Evolutionary conservation across 2,329 filamentous ascomycete genomes (phyloP).

Genomic region (Neophaeococcomyces mojaviensis): DNA sequence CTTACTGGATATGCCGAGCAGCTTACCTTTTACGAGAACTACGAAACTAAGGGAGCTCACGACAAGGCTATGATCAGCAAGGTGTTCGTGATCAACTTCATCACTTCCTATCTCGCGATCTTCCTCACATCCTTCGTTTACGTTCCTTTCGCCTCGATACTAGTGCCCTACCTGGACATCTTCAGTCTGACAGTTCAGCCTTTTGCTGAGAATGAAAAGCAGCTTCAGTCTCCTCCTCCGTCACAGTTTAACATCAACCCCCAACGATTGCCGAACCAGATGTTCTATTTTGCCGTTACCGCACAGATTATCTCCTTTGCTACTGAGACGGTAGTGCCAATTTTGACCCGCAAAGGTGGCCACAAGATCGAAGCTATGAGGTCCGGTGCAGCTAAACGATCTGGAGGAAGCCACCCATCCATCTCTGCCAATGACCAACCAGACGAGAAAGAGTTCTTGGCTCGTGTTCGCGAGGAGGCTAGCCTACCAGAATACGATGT

Average conservation of each 20-base stretch:
- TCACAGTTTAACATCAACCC: conserved; percentile 75
- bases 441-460: conserved; percentile 73
- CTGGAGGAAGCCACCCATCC: conserved; percentile 44
- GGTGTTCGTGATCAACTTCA: conserved; percentile 92
- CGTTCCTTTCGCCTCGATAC: conserved; percentile 76
- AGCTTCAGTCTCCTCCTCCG: conserved; percentile 47
- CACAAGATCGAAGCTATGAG: conserved; percentile 73
- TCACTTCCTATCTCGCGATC: conserved; percentile 89
- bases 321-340: conserved; percentile 78
- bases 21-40: conserved; percentile 82
- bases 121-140: conserved; percentile 91
- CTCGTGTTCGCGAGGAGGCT: conserved; percentile 73
- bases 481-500: conserved; percentile 82
- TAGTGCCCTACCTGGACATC: conserved; percentile 79
- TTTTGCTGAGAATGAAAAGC: conserved; percentile 67
- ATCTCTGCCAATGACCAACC: conserved; percentile 55
- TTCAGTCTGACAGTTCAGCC: conserved; percentile 68
- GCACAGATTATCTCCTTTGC: conserved; percentile 83
- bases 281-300: conserved; percentile 93
- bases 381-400: conserved; percentile 49
- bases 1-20: conserved; percentile 69
- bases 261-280: conserved; percentile 73
- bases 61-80: conserved; percentile 81
- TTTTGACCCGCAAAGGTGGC: conserved; percentile 69
- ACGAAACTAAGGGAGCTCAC: conserved; percentile 77